phyloP scores from a whole-genome alignment of 441 rosid species.

The Bocquillonia castaneifolia region DNA sequence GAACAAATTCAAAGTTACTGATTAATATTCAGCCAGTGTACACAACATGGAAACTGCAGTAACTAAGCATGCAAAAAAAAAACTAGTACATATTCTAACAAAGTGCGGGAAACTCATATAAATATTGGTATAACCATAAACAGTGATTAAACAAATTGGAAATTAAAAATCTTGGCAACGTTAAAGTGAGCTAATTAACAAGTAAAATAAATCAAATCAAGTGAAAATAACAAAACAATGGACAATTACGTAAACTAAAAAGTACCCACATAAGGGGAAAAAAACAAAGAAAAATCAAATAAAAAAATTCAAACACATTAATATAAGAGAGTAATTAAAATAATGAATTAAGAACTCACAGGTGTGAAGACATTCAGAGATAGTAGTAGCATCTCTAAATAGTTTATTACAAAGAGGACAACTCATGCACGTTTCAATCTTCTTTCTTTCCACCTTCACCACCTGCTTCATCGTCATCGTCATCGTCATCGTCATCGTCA shows the following conservation, averaged over 20 bases:
- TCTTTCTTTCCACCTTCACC: constrained; percentile 40
- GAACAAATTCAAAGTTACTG: too few relatives aligned
- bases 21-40: too few relatives aligned
- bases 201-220: not conserved
- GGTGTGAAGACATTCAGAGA: constrained; percentile 68
- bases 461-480: constrained; percentile 30
- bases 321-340: not conserved
- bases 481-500: constrained; percentile 12
- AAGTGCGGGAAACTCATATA: too few relatives aligned
- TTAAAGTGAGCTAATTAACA: not conserved
- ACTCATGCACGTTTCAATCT: constrained; percentile 53
- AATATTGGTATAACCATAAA: too few relatives aligned
- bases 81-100: too few relatives aligned
- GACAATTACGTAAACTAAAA: not conserved
- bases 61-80: too few relatives aligned
- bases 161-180: not conserved
- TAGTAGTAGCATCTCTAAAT: constrained; percentile 57
- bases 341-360: constrained; percentile 33
- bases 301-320: not conserved
- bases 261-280: constrained; percentile 8
- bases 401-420: constrained; percentile 59
- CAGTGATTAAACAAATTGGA: too few relatives aligned
- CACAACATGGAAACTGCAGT: too few relatives aligned
- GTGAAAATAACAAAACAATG: not conserved
- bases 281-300: not conserved